A percentile compares a stretch with the other conserved stretches of the same genome.
These are phyloP conservation scores for Thalassiosira oceanica DNA, from an alignment of 352 stramenopile genomes.

Conservation along the genomic window DNA sequence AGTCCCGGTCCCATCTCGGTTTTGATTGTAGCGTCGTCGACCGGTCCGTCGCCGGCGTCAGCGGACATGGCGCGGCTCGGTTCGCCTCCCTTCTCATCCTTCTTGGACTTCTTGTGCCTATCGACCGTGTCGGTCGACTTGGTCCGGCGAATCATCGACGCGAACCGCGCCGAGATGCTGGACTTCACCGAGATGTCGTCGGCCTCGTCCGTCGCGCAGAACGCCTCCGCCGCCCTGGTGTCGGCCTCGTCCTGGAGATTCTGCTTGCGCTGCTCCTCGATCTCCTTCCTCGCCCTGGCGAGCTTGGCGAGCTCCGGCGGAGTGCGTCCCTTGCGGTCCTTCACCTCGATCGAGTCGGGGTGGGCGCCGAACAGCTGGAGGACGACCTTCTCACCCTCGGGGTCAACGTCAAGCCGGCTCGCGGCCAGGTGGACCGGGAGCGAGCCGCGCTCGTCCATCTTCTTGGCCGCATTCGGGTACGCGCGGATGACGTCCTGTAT, in stretches of 20 bases:
- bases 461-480: constrained; percentile 29
- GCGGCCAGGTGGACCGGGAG: constrained; percentile 46
- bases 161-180: constrained; percentile 32
- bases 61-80: constrained; percentile 6
- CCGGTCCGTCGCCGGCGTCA: constrained; percentile 8
- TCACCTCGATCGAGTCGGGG: constrained; percentile 43
- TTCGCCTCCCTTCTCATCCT: constrained; percentile 7
- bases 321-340: constrained; percentile 47
- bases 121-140: constrained; percentile 35
- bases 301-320: constrained; percentile 45
- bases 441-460: constrained; percentile 39
- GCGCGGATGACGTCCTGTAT: constrained; percentile 35
- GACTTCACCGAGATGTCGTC: constrained; percentile 31
- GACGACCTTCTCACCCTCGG: constrained; percentile 43
- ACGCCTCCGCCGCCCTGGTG: neutral
- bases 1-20: constrained; percentile 36
- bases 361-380: constrained; percentile 38
- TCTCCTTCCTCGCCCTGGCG: constrained; percentile 36
- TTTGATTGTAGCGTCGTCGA: constrained; percentile 9
- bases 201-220: constrained; percentile 12
- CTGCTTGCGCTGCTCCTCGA: constrained; percentile 31
- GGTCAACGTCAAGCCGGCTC: constrained; percentile 43
- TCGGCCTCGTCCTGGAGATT: constrained; percentile 2
- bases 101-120: constrained; percentile 19
- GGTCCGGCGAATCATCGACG: constrained; percentile 29